A percentile compares a stretch with the other conserved stretches of the same genome.
These are phyloP conservation scores for Phanerochaete sordida DNA, from an alignment of 768 basidiomycete genomes.

Conservation along the genomic window DNA sequence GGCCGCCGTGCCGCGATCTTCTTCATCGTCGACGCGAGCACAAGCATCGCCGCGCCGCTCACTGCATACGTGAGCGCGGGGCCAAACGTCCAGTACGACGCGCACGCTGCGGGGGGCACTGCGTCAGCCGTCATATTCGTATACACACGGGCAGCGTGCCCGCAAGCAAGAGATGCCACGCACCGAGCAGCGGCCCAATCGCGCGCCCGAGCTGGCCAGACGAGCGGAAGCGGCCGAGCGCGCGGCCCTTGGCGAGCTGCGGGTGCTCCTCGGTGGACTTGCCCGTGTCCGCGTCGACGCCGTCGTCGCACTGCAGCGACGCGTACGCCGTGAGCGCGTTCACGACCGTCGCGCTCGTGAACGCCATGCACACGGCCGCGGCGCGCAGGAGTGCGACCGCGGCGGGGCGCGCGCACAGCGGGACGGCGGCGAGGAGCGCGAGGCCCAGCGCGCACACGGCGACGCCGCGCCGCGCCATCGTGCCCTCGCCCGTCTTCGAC, in stretches of 20 bases:
- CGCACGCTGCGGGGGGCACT: slow-evolving; percentile 55
- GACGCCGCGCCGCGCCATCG: slow-evolving; percentile 82
- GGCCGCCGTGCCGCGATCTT: slow-evolving; percentile 11
- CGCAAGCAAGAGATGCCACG: slow-evolving; percentile 21
- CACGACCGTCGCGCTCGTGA: slow-evolving; percentile 94
- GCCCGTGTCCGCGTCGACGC: slow-evolving; percentile 50
- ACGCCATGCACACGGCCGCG: slow-evolving; percentile 85
- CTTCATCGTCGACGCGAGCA: slow-evolving; percentile 56
- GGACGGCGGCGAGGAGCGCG: slow-evolving; percentile 66
- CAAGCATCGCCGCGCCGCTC: slow-evolving; percentile 63
- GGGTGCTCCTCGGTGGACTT: slow-evolving; percentile 56
- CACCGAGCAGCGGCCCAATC: slow-evolving; percentile 86
- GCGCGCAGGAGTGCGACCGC: slow-evolving; percentile 54
- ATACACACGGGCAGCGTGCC: no score
- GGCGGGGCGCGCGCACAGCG: slow-evolving; percentile 43
- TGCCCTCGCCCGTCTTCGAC: slow-evolving; percentile 71
- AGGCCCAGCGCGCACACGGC: slow-evolving; percentile 70
- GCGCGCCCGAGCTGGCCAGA: slow-evolving; percentile 95
- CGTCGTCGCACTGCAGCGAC: slow-evolving; percentile 85
- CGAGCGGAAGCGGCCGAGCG: slow-evolving; percentile 82
- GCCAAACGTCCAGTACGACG: slow-evolving; percentile 85
- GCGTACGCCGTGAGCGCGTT: slow-evolving; percentile 90
- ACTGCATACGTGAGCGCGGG: slow-evolving; percentile 72
- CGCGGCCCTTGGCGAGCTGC: slow-evolving; percentile 77
- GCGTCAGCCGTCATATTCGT: no score